Base-by-base conservation (phyloP, 345 rosid species). In the Firmiana major region DNA sequence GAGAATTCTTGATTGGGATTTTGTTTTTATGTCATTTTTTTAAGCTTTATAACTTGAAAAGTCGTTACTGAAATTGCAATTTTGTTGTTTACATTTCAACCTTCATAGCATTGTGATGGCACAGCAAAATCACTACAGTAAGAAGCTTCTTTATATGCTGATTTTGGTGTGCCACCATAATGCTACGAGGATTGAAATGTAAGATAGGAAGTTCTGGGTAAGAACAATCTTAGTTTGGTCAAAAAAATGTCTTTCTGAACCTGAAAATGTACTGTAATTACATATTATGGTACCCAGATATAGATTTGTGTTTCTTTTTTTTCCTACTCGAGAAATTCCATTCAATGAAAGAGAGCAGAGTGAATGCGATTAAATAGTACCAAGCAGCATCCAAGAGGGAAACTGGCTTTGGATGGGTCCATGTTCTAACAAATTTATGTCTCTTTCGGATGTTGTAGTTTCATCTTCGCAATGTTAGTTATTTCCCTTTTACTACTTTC, bases 191-290 rank as follows among this genome's bases (percentile, higher is more conserved):
- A n/a, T n/a, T n/a, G n/a, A n/a, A n/a, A n/a, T n/a, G n/a, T n/a
- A 63, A 21, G 17, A 19, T 45, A 63, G 28, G 40, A 26, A 36
- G 13, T 67, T n/a, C 71, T 48, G 58, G 67, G 67, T 79, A 81
- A 55, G 78, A 84, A 88, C 81, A 91, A 81, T 77, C 78, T 82
- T 77, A 81, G 82, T 86, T 84, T 71, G 57, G 89, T 77, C 86
- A 51, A 85, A 82, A 85, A 82, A 34, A 71, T 71, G 45, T 77
- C 71, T 65, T 65, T 51, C 64, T 71, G 54, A 63, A 49, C 40
- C 54, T 73, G 62, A 77, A 72, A 55, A 57, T 55, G 28, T 51
- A 19, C 46, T 51, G 43, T 19, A 31, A 17, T 16, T 69, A 26
- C 55, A 26, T 55, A 68, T 46, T 68, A 31, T 67, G 57, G 57